Conservation (phyloP, 805 yeast genomes). For the Candida golubevii region DNA sequence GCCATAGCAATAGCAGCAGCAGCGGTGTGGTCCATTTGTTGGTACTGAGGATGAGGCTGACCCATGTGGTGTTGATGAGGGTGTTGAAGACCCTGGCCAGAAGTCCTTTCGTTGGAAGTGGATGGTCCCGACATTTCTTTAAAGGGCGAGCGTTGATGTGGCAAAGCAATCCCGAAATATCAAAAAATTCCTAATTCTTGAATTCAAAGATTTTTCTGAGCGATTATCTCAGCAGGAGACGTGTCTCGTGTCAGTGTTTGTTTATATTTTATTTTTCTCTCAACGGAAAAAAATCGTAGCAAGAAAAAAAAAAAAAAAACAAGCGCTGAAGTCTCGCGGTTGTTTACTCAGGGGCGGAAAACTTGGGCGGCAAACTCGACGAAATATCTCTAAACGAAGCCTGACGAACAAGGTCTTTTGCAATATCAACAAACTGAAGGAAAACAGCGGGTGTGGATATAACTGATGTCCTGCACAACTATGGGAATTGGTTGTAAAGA, state of each 20-base stretch:
- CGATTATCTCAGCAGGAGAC: not conserved
- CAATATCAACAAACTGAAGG: slow-evolving; percentile 1
- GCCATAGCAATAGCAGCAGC: slow-evolving; percentile 20
- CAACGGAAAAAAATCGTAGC: not conserved
- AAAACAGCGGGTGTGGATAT: slow-evolving; percentile 19
- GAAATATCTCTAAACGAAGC: not conserved
- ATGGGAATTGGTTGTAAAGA: slow-evolving; percentile 5
- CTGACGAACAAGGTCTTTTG: not conserved
- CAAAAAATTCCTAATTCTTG: not conserved
- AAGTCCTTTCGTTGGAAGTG: slow-evolving; percentile 18
- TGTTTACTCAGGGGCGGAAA: slow-evolving; percentile 4
- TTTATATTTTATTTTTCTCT: slow-evolving; percentile 4
- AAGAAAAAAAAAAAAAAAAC: not conserved
- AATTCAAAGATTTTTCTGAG: too few relatives aligned
- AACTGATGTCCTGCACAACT: slow-evolving; percentile 20
- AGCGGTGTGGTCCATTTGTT: slow-evolving; percentile 20
- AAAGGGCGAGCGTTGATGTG: too few relatives aligned
- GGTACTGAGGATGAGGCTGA: slow-evolving; percentile 18
- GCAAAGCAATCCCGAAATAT: too few relatives aligned
- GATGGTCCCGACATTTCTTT: slow-evolving; percentile 19
- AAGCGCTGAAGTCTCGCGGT: slow-evolving; percentile 2
- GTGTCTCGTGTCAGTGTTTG: slow-evolving; percentile 9
- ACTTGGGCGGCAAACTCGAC: slow-evolving; percentile 4
- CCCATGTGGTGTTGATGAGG: slow-evolving; percentile 16
- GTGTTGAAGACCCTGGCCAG: slow-evolving; percentile 12